Evolutionary conservation across 2,329 filamentous ascomycete species (phyloP), one percentile per base, ranked within the genome.

Genomic region (Pyricularia sp.): DNA sequence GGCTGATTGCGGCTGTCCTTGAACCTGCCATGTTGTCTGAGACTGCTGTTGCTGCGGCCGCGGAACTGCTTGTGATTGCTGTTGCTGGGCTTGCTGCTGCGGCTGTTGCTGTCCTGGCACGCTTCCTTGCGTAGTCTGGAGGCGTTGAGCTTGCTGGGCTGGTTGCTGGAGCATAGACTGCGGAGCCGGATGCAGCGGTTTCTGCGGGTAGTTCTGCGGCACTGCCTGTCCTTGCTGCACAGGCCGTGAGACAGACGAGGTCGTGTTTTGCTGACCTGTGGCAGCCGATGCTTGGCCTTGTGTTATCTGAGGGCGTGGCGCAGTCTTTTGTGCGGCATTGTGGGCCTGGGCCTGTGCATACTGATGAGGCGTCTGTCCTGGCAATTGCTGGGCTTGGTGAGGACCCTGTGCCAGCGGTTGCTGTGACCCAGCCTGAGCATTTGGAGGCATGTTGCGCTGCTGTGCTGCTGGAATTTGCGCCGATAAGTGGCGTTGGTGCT

Each of bases 381-480:
- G 59, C 11, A 63, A 25, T 7, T 63, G 59, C 14, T 63, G 59
- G 7, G 59, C 28, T 28, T 63, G 59, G 14, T 63, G 59, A 20
- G 26, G 23, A 63, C 25, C 14, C 17, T 63, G 59, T 63, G 23
- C 59, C 59, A 17, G 26, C 4, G 59, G 25, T 20, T 26, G 59
- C 14, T 63, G 59, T 2, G 59, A 3, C 28, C 59, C 28, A 63
- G 59, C 9, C 26, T 50, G 70, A 9, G 36, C 17, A 10, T 66
- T 33, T 20, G 36, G 36, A 63, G 59, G 59, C 20, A 63, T 28
- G 14, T 26, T 20, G 50, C 33, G 69, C 61, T 74, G 75, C 30
- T 72, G 69, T 23, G 69, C 68, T 20, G 69, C 59, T 64, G 70
- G 69, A 50, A 26, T 36, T 68, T 64, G 33, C 23, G 20, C 67